Evolutionary conservation across 306 rosid genomes (phyloP).

Genomic region (Fragaria nilgerrensis): DNA sequence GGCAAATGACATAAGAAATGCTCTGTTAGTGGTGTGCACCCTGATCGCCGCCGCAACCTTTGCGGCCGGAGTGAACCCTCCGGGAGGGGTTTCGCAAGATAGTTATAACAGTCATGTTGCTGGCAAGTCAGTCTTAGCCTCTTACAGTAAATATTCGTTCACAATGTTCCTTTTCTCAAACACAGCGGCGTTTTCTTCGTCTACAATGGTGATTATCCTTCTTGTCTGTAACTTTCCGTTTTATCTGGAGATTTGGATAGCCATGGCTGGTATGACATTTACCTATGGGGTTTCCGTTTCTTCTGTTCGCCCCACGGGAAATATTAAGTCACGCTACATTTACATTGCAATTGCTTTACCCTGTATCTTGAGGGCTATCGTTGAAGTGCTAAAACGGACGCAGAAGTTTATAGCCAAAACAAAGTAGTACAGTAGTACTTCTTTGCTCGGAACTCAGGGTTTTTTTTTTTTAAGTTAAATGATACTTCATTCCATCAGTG

Average conservation of each 20-base stretch:
- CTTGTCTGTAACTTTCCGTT: background rate
- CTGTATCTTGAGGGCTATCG: background rate
- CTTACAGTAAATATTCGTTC: background rate
- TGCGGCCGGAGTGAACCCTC: conserved; percentile 2
- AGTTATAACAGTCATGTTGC: background rate
- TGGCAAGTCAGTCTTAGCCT: background rate
- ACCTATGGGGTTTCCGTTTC: background rate
- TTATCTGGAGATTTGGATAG: conserved; percentile 5
- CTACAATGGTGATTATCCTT: background rate
- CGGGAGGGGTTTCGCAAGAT: background rate
- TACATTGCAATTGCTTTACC: background rate
- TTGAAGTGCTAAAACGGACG: background rate
- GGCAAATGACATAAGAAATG: background rate
- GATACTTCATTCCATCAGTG: too few relatives aligned
- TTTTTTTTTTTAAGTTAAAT: too few relatives aligned
- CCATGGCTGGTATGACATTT: background rate
- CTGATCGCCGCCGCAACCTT: background rate
- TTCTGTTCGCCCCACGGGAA: background rate
- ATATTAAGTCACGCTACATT: background rate
- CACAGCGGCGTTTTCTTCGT: background rate
- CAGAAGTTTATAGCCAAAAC: background rate
- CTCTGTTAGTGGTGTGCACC: background rate
- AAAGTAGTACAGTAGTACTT: background rate
- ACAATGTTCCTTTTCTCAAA: background rate
- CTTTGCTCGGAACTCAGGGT: background rate